These are phyloP conservation scores for Xylaria palmicola DNA, from an alignment of 495 filamentous ascomycete genomes.

Conservation along the genomic window DNA sequence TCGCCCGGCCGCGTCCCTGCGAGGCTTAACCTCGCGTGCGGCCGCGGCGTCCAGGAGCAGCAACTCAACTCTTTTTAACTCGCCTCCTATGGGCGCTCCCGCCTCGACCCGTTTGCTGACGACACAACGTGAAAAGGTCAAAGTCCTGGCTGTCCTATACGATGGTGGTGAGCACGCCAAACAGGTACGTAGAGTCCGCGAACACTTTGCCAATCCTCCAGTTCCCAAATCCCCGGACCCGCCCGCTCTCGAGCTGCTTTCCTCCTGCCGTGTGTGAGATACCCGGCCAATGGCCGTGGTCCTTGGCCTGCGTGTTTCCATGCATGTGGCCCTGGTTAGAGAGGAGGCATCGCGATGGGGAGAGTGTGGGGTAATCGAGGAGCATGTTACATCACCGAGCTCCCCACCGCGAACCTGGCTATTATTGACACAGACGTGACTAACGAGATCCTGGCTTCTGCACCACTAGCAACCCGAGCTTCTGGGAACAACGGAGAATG, in stretches of 20 bases:
- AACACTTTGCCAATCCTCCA: not conserved
- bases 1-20: conserved; percentile 26
- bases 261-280: conserved; percentile 4
- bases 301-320: conserved; percentile 2
- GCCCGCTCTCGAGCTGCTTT: not conserved
- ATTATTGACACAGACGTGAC: not conserved
- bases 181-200: conserved; percentile 38
- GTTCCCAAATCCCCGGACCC: not conserved
- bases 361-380: conserved; percentile 16
- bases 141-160: conserved; percentile 57
- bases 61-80: conserved; percentile 12
- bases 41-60: conserved; percentile 27
- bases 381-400: conserved; percentile 1
- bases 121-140: conserved; percentile 53
- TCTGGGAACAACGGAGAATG: conserved; percentile 95
- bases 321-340: conserved; percentile 7
- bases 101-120: conserved; percentile 43
- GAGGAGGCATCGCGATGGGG: conserved; percentile 1
- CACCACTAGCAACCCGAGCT: conserved; percentile 69
- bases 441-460: conserved; percentile 22
- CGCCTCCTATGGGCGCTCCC: conserved; percentile 15
- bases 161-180: conserved; percentile 53
- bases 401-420: not conserved
- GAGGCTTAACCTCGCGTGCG: conserved; percentile 27
- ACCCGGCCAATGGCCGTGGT: conserved; percentile 25